phyloP scores from a whole-genome alignment of 2,329 filamentous ascomycete genomes.

The Colletotrichum brevisporum region DNA sequence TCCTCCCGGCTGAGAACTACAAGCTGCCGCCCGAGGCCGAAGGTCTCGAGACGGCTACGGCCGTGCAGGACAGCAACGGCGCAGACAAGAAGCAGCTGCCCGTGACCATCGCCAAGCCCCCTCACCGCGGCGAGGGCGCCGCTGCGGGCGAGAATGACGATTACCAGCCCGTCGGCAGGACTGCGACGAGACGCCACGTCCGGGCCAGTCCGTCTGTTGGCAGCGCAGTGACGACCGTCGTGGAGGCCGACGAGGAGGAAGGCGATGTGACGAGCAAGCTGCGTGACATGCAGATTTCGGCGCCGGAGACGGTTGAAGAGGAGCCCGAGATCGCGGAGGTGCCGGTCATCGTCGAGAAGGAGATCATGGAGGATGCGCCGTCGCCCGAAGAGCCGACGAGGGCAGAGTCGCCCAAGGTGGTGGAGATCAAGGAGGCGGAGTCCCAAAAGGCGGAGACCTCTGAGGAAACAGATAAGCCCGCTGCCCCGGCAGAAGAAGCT shows the following conservation, averaged over 20 bases:
- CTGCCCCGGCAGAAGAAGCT: neutral
- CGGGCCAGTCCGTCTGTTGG: slow-evolving; percentile 85
- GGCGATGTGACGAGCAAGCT: slow-evolving; percentile 61
- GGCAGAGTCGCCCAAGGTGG: slow-evolving; percentile 43
- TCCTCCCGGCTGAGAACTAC: slow-evolving; percentile 95
- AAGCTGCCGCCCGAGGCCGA: slow-evolving; percentile 95
- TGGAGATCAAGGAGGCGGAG: slow-evolving; percentile 21
- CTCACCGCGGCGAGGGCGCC: slow-evolving; percentile 44
- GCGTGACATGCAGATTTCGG: slow-evolving; percentile 61
- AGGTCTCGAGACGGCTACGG: slow-evolving; percentile 73
- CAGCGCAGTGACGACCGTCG: slow-evolving; percentile 83
- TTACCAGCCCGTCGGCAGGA: slow-evolving; percentile 68
- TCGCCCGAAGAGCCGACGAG: slow-evolving; percentile 42
- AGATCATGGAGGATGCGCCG: slow-evolving; percentile 43
- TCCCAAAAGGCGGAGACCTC: slow-evolving; percentile 11
- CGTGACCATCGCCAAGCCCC: slow-evolving; percentile 53
- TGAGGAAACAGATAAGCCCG: slow-evolving; percentile 1
- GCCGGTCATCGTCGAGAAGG: slow-evolving; percentile 58
- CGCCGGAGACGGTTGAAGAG: slow-evolving; percentile 72
- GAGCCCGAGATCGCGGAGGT: slow-evolving; percentile 57
- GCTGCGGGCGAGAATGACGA: slow-evolving; percentile 58
- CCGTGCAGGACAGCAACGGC: slow-evolving; percentile 57
- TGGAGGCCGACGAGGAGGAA: slow-evolving; percentile 86
- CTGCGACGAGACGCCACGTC: slow-evolving; percentile 86
- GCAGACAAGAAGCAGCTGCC: slow-evolving; percentile 48